Conservation (phyloP, 2,329 filamentous ascomycete genomes). For the Lithohypha guttulata region DNA sequence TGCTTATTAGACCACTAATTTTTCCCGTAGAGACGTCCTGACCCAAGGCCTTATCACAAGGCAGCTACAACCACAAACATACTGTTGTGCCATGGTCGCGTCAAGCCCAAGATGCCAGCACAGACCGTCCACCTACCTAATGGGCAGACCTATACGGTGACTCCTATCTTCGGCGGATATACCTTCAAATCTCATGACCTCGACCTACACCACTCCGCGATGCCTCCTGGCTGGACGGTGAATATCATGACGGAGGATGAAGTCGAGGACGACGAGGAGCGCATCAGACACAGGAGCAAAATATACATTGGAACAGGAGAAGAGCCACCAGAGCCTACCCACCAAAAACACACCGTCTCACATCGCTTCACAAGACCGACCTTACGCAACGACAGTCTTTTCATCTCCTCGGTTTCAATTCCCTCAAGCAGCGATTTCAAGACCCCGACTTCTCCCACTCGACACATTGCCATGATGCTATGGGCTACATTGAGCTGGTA, state of each 20-base stretch:
- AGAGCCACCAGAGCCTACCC: background rate
- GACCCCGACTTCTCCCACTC: slow-evolving; percentile 65
- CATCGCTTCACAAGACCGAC: slow-evolving; percentile 66
- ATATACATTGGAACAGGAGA: slow-evolving; percentile 9
- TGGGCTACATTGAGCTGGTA: slow-evolving; percentile 96
- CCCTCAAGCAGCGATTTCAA: slow-evolving; percentile 72
- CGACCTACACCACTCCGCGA: slow-evolving; percentile 56
- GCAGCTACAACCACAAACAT: slow-evolving; percentile 3
- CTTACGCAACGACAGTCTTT: slow-evolving; percentile 67
- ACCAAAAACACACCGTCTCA: slow-evolving; percentile 13
- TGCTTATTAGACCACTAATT: too few species aligned
- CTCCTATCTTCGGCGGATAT: slow-evolving; percentile 80
- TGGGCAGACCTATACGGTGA: slow-evolving; percentile 60
- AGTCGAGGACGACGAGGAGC: slow-evolving; percentile 22
- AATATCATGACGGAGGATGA: slow-evolving; percentile 62
- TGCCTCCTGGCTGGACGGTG: slow-evolving; percentile 82
- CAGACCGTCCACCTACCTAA: slow-evolving; percentile 58
- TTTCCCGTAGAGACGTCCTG: background rate
- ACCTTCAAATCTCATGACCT: slow-evolving; percentile 78
- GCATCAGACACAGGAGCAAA: slow-evolving; percentile 15
- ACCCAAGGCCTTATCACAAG: slow-evolving; percentile 3
- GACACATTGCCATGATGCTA: slow-evolving; percentile 92
- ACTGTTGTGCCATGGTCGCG: slow-evolving; percentile 5
- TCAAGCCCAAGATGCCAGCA: slow-evolving; percentile 9
- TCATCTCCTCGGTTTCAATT: slow-evolving; percentile 83